Conservation (phyloP, 2,329 filamentous ascomycete species). For the Aspergillus fischeri region DNA sequence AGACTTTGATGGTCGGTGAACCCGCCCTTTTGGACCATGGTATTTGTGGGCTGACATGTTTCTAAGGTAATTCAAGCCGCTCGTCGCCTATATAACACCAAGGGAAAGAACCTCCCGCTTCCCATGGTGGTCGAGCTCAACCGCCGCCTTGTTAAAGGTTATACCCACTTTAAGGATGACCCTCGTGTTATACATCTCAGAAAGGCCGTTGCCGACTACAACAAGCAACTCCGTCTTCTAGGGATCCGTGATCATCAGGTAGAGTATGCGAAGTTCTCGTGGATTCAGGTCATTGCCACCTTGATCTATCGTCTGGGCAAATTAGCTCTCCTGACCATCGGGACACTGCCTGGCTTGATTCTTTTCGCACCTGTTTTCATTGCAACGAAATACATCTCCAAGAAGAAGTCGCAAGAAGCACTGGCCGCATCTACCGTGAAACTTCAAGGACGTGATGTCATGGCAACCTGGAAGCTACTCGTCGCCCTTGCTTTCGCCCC, state of each 20-base stretch:
- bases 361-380: conserved; percentile 88
- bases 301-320: conserved; percentile 78
- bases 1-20: conserved; percentile 73
- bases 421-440: conserved; percentile 84
- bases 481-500: conserved; percentile 83
- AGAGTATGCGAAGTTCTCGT: conserved; percentile 80
- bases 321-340: conserved; percentile 69
- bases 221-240: conserved; percentile 77
- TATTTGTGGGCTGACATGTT: conserved; percentile 26
- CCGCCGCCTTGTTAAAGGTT: conserved; percentile 82
- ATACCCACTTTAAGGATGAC: conserved; percentile 88
- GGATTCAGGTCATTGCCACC: conserved; percentile 68
- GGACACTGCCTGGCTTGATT: conserved; percentile 78
- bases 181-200: conserved; percentile 73
- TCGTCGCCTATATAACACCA: conserved; percentile 86
- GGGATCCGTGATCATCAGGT: conserved; percentile 93
- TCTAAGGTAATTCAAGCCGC: conserved; percentile 82
- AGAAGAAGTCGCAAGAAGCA: conserved; percentile 76
- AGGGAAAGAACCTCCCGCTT: conserved; percentile 86
- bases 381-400: conserved; percentile 75
- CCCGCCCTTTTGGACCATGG: neutral
- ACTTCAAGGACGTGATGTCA: conserved; percentile 80
- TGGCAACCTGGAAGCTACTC: conserved; percentile 90
- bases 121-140: conserved; percentile 94
- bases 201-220: conserved; percentile 76